Evolutionary conservation across 768 basidiomycete genomes (phyloP).

Genomic region (Xerocomus brunneocitrinus): DNA sequence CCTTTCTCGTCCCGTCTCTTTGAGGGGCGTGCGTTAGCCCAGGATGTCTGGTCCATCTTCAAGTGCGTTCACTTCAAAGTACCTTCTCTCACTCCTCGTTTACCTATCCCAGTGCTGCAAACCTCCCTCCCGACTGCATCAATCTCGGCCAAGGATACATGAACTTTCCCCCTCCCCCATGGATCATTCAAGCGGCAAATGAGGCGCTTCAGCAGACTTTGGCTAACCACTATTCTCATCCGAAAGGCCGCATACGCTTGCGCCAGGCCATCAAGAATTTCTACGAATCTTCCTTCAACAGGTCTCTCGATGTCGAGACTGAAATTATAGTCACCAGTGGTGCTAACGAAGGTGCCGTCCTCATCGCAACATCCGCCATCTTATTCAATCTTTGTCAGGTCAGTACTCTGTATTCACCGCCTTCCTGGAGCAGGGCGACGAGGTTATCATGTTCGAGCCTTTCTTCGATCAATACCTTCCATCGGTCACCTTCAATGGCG

Average conservation of each 20-base stretch:
- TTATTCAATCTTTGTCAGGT: constrained; percentile 37
- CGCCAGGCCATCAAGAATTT: constrained; percentile 81
- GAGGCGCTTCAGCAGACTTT: constrained; percentile 58
- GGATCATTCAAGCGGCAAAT: constrained; percentile 71
- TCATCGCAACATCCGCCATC: not conserved
- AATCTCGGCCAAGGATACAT: constrained; percentile 96
- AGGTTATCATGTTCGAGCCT: constrained; percentile 98
- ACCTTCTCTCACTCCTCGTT: constrained; percentile 5
- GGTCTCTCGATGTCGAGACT: constrained; percentile 73
- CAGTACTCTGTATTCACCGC: constrained; percentile 93
- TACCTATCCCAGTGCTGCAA: constrained; percentile 56
- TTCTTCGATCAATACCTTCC: constrained; percentile 97
- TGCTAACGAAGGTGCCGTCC: constrained; percentile 81
- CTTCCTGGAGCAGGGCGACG: constrained; percentile 87
- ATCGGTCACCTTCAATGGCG: constrained; percentile 91
- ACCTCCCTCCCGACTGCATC: constrained; percentile 87
- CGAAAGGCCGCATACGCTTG: constrained; percentile 82
- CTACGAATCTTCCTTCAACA: constrained; percentile 64
- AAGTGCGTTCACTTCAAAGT: constrained; percentile 43
- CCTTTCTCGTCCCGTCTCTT: constrained; percentile 67
- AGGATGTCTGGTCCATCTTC: constrained; percentile 92
- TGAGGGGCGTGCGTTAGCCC: constrained; percentile 71
- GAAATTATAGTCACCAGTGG: constrained; percentile 96
- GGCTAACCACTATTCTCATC: constrained; percentile 87
- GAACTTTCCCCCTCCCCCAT: constrained; percentile 84